Conservation (phyloP, 306 rosid genomes). For the barrel medic (Medicago truncatula) region DNA sequence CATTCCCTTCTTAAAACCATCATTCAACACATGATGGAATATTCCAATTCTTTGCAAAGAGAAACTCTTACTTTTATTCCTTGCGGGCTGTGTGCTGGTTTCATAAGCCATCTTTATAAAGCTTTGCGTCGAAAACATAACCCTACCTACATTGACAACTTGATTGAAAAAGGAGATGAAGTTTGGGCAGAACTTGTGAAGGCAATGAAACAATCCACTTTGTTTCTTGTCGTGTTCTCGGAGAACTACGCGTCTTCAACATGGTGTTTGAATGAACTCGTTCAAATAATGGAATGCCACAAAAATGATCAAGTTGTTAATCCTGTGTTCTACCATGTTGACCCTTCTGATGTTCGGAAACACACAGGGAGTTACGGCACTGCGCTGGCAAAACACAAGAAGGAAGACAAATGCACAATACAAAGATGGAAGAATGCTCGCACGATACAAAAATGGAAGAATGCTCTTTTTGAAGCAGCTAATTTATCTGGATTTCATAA, state of each 20-base stretch:
- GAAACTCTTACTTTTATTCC: no score
- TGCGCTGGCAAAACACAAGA: neutral
- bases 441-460: slow-evolving; percentile 13
- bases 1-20: no score
- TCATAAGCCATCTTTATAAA: slow-evolving; percentile 30
- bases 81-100: no score
- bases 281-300: slow-evolving; percentile 17
- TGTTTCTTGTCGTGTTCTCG: slow-evolving; percentile 29
- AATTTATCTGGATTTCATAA: slow-evolving; percentile 17
- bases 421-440: no score
- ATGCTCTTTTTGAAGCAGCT: neutral
- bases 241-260: neutral
- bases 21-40: no score
- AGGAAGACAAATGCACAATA: no score
- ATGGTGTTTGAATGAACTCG: slow-evolving; percentile 42
- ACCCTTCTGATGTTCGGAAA: slow-evolving; percentile 26
- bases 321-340: slow-evolving; percentile 37
- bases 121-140: neutral
- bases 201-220: neutral
- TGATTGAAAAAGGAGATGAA: neutral
- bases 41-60: no score
- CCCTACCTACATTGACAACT: neutral
- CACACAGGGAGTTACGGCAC: neutral
- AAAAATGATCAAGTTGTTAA: neutral
- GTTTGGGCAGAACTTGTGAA: neutral